Conservation (phyloP, 345 rosid genomes). For the Acer yangbiense region DNA sequence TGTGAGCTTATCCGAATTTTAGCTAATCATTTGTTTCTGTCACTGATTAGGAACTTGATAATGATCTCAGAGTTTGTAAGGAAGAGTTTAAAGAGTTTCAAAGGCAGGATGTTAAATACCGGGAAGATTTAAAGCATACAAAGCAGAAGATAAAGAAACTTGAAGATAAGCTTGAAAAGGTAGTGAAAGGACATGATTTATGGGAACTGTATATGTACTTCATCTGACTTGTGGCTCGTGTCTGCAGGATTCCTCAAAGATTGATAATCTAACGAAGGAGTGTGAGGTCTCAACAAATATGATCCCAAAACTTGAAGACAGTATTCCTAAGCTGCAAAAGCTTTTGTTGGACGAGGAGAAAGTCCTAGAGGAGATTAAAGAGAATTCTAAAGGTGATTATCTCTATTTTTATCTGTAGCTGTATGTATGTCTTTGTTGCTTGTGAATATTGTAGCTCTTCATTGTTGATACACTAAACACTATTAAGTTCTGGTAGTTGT, state of each 20-base stretch:
- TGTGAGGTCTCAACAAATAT: constrained; percentile 57
- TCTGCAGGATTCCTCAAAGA: constrained; percentile 72
- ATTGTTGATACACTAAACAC: constrained; percentile 3
- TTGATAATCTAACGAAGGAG: constrained; percentile 62
- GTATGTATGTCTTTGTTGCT: not conserved
- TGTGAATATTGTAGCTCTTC: not conserved
- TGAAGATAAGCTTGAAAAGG: constrained; percentile 87
- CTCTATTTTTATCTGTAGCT: constrained; percentile 11
- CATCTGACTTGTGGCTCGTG: constrained; percentile 30
- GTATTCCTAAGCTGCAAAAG: constrained; percentile 73
- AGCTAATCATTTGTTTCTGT: constrained; percentile 18
- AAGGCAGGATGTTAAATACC: constrained; percentile 88
- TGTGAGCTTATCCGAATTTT: not conserved
- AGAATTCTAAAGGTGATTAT: constrained; percentile 70
- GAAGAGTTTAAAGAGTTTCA: constrained; percentile 95
- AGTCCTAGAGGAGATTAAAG: constrained; percentile 70
- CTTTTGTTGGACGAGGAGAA: constrained; percentile 72
- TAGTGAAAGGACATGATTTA: constrained; percentile 29
- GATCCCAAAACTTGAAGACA: constrained; percentile 82
- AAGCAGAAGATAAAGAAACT: constrained; percentile 96
- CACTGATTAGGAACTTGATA: constrained; percentile 71
- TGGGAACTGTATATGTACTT: constrained; percentile 8
- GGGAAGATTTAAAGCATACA: constrained; percentile 89
- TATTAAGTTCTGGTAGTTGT: not conserved
- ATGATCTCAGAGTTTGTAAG: constrained; percentile 64